phyloP scores from a whole-genome alignment of 2,329 filamentous ascomycete genomes.

The Gaeumannomyces tritici region DNA sequence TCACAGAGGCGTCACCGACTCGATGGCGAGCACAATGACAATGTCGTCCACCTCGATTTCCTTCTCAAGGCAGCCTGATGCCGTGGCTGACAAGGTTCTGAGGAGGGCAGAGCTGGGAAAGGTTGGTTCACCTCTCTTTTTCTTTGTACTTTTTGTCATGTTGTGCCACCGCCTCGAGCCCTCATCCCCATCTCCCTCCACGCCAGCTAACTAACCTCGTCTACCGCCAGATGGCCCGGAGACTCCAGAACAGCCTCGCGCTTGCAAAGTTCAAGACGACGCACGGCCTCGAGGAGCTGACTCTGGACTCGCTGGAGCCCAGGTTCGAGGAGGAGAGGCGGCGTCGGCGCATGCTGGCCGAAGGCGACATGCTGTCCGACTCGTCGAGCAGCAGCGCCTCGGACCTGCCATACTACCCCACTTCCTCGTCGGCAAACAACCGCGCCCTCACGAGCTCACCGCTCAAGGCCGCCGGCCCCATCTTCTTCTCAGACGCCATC shows the following conservation, averaged over 20 bases:
- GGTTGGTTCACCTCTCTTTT: constrained; percentile 33
- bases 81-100: constrained; percentile 58
- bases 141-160: not conserved
- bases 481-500: constrained; percentile 71
- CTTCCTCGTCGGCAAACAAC: constrained; percentile 27
- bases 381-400: constrained; percentile 71
- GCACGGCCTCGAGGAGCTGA: constrained; percentile 87
- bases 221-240: constrained; percentile 69
- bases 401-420: constrained; percentile 51
- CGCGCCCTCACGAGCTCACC: constrained; percentile 73
- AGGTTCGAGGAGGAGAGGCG: constrained; percentile 71
- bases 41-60: constrained; percentile 47
- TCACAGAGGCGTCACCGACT: not conserved
- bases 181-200: not conserved
- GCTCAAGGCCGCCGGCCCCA: constrained; percentile 54
- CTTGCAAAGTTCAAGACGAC: constrained; percentile 96
- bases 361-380: constrained; percentile 72
- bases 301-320: constrained; percentile 76
- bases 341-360: constrained; percentile 57
- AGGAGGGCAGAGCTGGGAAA: constrained; percentile 68
- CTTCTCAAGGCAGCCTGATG: constrained; percentile 54
- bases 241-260: constrained; percentile 85
- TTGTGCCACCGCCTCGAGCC: constrained; percentile 3
- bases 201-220: constrained; percentile 1
- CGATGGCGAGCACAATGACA: constrained; percentile 20